A percentile compares a stretch with the other conserved stretches of the same genome.
These are phyloP conservation scores for Boletus subparvulus DNA, from an alignment of 768 basidiomycete species.

Conservation along the genomic window DNA sequence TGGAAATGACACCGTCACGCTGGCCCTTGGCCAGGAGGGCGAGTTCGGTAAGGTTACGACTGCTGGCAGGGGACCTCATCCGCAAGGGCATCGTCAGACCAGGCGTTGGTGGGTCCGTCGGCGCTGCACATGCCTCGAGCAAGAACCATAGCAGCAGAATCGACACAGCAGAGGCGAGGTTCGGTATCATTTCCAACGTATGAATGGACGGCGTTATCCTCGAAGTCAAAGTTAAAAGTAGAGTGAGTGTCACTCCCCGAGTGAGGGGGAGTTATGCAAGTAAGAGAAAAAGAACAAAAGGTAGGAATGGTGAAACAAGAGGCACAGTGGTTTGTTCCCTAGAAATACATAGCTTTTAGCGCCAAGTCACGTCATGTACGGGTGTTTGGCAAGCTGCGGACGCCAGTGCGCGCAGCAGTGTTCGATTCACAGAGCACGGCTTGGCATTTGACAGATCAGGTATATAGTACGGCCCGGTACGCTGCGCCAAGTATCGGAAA, in stretches of 20 bases:
- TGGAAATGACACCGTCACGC: constrained; percentile 39
- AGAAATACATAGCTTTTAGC: constrained; percentile 2
- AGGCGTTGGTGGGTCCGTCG: constrained; percentile 4
- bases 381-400: constrained; percentile 3
- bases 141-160: constrained; percentile 15
- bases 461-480: too few species aligned
- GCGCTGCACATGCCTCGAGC: constrained; percentile 11
- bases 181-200: constrained; percentile 15
- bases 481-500: too few species aligned
- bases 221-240: neutral
- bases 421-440: neutral
- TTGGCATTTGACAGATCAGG: neutral
- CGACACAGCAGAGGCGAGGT: constrained; percentile 7
- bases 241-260: neutral
- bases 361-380: neutral
- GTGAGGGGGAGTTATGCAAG: too few species aligned
- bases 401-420: constrained; percentile 4
- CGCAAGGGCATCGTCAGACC: constrained; percentile 25
- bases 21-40: constrained; percentile 43
- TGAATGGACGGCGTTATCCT: neutral
- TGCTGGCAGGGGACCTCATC: constrained; percentile 10
- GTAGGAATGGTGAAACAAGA: neutral
- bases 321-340: neutral
- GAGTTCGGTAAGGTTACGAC: constrained; percentile 5
- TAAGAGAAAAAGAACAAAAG: neutral